A percentile compares a stretch with the other conserved stretches of the same genome.
phyloP scores from a whole-genome alignment of 306 rosid species.

The Boehmeria nivea region DNA sequence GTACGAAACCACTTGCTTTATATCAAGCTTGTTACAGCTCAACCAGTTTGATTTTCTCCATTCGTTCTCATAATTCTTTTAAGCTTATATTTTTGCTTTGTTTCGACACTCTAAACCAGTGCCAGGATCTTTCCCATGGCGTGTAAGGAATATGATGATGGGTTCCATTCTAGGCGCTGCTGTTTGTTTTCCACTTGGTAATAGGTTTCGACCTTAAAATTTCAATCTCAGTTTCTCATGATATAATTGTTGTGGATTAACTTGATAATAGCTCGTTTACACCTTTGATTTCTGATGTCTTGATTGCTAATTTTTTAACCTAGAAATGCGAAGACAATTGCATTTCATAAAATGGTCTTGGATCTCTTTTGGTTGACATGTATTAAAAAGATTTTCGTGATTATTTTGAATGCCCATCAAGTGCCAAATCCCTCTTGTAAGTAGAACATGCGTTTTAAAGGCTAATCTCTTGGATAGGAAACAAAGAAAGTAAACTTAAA shows the following conservation, averaged over 20 bases:
- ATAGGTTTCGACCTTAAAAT: background rate
- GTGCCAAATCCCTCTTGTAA: too few relatives aligned
- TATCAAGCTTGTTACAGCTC: background rate
- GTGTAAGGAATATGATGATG: conserved; percentile 69
- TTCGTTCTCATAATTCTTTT: background rate
- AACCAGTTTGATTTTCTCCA: background rate
- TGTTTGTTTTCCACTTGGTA: conserved; percentile 91
- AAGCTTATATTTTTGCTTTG: conserved; percentile 12
- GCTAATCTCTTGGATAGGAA: too few relatives aligned
- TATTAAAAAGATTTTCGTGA: too few relatives aligned
- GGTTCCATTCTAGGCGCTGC: conserved; percentile 85
- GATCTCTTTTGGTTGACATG: too few relatives aligned
- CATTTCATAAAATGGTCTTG: too few relatives aligned
- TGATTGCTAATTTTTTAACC: too few relatives aligned
- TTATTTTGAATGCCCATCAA: too few relatives aligned
- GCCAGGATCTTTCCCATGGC: conserved; percentile 89
- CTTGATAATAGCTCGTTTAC: background rate
- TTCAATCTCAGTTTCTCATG: background rate
- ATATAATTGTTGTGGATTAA: background rate
- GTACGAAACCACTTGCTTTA: conserved; percentile 43
- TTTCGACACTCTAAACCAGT: conserved; percentile 34
- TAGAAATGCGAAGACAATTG: too few relatives aligned
- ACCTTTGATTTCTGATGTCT: too few relatives aligned
- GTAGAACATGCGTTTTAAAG: too few relatives aligned
- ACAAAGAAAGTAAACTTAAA: too few relatives aligned